phyloP scores from a whole-genome alignment of 2,329 filamentous ascomycete genomes.

The Pestalotiopsis fici region DNA sequence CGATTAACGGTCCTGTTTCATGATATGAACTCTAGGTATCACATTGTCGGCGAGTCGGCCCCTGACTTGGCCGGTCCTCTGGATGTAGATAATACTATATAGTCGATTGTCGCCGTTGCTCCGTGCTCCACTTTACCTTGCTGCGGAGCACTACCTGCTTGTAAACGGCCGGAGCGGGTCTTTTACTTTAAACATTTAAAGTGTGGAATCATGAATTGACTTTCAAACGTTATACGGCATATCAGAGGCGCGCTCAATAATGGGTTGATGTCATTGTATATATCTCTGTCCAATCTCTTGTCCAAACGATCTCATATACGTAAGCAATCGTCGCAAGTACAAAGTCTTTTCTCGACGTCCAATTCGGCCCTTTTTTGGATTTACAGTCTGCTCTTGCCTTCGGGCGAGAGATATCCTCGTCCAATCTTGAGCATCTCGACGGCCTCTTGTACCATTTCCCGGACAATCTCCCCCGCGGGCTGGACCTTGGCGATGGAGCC shows the following conservation, averaged over 20 bases:
- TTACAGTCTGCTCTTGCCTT: constrained; percentile 5
- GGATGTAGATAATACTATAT: not conserved
- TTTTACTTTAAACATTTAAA: not conserved
- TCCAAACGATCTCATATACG: not conserved
- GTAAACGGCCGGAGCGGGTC: not conserved
- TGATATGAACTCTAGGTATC: not conserved
- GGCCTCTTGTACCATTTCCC: constrained; percentile 83
- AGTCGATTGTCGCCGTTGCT: not conserved
- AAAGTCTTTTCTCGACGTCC: not conserved
- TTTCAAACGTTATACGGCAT: not conserved
- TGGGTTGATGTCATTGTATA: not conserved
- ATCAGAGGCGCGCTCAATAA: too few species aligned
- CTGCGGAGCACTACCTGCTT: not conserved
- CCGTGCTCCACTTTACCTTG: not conserved
- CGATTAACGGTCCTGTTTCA: not conserved
- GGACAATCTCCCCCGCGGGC: constrained; percentile 82
- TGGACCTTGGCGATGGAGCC: constrained; percentile 76
- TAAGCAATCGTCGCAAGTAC: not conserved
- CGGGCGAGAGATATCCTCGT: constrained; percentile 53
- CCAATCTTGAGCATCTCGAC: constrained; percentile 67
- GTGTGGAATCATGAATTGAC: not conserved
- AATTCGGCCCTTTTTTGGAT: not conserved
- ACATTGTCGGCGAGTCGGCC: not conserved
- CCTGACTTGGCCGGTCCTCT: not conserved
- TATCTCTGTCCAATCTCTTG: not conserved